phyloP scores from a whole-genome alignment of 495 filamentous ascomycete genomes.

The Penicillium bialowiezense region DNA sequence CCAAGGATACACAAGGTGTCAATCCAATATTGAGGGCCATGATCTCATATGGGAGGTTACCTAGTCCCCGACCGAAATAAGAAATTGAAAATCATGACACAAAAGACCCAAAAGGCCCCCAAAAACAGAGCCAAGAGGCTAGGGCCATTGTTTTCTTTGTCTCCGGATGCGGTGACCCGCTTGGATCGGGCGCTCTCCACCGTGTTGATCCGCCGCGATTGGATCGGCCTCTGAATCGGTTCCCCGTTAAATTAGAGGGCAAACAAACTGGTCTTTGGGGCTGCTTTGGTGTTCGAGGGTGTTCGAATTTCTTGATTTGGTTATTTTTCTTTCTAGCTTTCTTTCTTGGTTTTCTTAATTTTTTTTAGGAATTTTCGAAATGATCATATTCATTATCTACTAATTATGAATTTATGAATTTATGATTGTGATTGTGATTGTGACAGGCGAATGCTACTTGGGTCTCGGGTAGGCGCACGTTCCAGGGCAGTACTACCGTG shows the following conservation, averaged over 20 bases:
- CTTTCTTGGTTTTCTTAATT: not conserved
- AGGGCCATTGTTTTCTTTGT: slow-evolving; percentile 40
- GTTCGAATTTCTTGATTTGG: no score
- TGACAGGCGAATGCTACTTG: no score
- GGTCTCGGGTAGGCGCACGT: slow-evolving; percentile 1
- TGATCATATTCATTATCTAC: not conserved
- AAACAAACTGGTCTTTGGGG: slow-evolving; percentile 1
- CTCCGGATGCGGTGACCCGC: slow-evolving; percentile 41
- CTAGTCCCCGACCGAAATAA: no score
- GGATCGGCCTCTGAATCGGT: not conserved
- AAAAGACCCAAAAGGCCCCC: no score
- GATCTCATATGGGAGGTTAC: no score
- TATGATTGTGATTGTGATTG: no score
- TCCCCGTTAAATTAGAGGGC: slow-evolving; percentile 5
- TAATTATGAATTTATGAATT: no score
- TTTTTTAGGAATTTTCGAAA: not conserved
- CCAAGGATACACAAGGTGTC: not conserved
- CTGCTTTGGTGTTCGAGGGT: no score
- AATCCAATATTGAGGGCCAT: no score
- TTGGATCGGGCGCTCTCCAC: slow-evolving; percentile 11
- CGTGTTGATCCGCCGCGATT: not conserved
- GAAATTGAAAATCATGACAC: no score
- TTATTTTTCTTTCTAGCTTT: no score
- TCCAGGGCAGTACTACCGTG: slow-evolving; percentile 20
- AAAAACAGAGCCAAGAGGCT: slow-evolving; percentile 1